phyloP scores from a whole-genome alignment of 768 basidiomycete species.

The Termitomyces sp. region DNA sequence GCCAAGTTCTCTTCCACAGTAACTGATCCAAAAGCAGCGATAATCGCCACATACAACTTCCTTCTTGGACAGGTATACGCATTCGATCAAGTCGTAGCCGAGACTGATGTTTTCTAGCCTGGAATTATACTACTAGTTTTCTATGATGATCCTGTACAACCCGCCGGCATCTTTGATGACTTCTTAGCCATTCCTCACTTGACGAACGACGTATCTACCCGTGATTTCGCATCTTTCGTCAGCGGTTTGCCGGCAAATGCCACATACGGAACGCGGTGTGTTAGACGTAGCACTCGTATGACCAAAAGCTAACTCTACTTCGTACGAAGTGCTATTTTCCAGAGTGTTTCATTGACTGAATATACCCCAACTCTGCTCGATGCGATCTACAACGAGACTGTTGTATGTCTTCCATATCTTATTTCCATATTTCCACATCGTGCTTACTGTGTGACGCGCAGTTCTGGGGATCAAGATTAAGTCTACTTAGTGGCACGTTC shows the following conservation, averaged over 20 bases:
- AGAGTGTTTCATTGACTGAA: conserved; percentile 36
- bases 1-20: conserved; percentile 34
- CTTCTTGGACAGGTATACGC: conserved; percentile 27
- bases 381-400: conserved; percentile 38
- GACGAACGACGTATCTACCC: conserved; percentile 31
- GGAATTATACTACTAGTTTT: conserved; percentile 38
- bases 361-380: conserved; percentile 33
- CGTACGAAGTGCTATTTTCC: conserved; percentile 20
- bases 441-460: conserved; percentile 14
- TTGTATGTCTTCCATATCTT: conserved; percentile 19
- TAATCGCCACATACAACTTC: conserved; percentile 43
- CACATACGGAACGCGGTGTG: conserved; percentile 23
- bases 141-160: conserved; percentile 51
- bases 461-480: conserved; percentile 39
- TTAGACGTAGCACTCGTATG: conserved; percentile 1
- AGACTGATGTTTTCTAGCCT: not conserved
- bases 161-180: conserved; percentile 45
- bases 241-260: conserved; percentile 28
- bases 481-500: conserved; percentile 22
- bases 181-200: conserved; percentile 41
- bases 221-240: conserved; percentile 38
- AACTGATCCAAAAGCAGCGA: conserved; percentile 45
- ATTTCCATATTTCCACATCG: not conserved
- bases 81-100: not conserved
- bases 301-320: not conserved